Percentiles rank a stretch among this genome's conserved stretches.
These are phyloP conservation scores for Hypoxylon sp. DNA, from an alignment of 2,329 filamentous ascomycete genomes.

Conservation along the genomic window DNA sequence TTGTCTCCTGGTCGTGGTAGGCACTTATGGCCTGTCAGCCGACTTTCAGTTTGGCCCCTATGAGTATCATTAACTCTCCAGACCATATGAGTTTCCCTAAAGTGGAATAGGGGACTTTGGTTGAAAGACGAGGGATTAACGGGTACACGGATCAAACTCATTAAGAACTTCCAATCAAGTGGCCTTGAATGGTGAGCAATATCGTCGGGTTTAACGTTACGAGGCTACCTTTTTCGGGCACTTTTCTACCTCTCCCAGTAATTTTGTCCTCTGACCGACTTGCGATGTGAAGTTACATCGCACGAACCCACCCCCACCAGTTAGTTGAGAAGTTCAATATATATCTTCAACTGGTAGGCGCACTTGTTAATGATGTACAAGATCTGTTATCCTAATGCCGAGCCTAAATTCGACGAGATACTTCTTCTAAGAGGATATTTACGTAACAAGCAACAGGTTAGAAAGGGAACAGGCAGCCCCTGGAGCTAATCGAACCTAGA, in stretches of 20 bases:
- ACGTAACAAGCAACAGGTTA: slow-evolving; percentile 1
- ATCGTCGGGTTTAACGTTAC: background rate
- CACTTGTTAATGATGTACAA: background rate
- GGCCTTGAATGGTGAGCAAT: background rate
- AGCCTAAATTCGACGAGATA: background rate
- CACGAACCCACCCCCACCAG: background rate
- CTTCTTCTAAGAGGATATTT: background rate
- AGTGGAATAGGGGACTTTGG: background rate
- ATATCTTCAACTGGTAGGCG: too few species aligned
- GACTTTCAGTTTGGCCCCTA: background rate
- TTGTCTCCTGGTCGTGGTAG: background rate
- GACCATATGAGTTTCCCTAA: background rate
- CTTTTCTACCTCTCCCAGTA: background rate
- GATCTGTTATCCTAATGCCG: background rate
- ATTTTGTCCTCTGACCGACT: background rate
- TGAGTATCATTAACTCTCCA: background rate
- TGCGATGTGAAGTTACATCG: background rate
- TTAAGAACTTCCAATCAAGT: background rate
- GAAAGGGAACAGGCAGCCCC: background rate
- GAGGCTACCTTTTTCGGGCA: background rate
- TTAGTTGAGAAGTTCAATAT: background rate
- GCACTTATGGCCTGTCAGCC: background rate
- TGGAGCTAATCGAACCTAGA: background rate
- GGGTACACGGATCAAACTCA: background rate
- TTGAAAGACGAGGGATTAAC: background rate